These are phyloP conservation scores for Boletus edulis DNA, from an alignment of 768 basidiomycete species.

Conservation along the genomic window DNA sequence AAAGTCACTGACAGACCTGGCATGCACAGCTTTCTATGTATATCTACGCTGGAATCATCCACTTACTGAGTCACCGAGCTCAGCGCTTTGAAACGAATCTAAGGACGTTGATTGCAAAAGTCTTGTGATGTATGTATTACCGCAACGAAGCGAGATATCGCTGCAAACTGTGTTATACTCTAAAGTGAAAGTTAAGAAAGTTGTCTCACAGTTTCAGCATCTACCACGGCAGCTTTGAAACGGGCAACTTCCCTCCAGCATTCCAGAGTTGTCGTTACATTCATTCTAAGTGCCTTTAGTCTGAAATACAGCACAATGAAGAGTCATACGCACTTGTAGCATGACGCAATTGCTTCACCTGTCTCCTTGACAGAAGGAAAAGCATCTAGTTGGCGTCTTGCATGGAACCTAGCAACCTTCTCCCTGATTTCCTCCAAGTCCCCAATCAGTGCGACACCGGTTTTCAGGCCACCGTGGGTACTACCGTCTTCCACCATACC, in stretches of 20 bases:
- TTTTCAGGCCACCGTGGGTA: slow-evolving; percentile 46
- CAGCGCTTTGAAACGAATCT: not conserved
- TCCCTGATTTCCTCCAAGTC: slow-evolving; percentile 73
- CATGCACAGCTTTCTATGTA: not conserved
- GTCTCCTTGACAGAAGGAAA: slow-evolving; percentile 55
- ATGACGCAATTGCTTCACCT: slow-evolving; percentile 62
- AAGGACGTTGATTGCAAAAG: not conserved
- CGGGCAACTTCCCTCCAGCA: slow-evolving; percentile 71
- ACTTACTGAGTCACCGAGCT: not conserved
- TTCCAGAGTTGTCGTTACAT: slow-evolving; percentile 57
- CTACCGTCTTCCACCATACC: slow-evolving; percentile 44
- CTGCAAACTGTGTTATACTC: slow-evolving; percentile 34
- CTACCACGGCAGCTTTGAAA: slow-evolving; percentile 68
- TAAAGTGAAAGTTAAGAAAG: slow-evolving; percentile 4
- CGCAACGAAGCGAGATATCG: slow-evolving; percentile 61
- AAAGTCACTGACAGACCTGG: not conserved
- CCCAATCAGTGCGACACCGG: slow-evolving; percentile 60
- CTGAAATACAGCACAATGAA: not conserved
- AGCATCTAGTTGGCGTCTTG: slow-evolving; percentile 50
- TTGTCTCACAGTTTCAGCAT: slow-evolving; percentile 61
- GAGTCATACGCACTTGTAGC: slow-evolving; percentile 57
- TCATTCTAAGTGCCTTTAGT: slow-evolving; percentile 24
- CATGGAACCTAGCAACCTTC: slow-evolving; percentile 71
- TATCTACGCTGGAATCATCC: not conserved
- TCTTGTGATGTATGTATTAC: slow-evolving; percentile 23